Evolutionary conservation across 108 stramenopile genomes (phyloP), one percentile per base, ranked within the genome.

Genomic region (Asterionellopsis glacialis): DNA sequence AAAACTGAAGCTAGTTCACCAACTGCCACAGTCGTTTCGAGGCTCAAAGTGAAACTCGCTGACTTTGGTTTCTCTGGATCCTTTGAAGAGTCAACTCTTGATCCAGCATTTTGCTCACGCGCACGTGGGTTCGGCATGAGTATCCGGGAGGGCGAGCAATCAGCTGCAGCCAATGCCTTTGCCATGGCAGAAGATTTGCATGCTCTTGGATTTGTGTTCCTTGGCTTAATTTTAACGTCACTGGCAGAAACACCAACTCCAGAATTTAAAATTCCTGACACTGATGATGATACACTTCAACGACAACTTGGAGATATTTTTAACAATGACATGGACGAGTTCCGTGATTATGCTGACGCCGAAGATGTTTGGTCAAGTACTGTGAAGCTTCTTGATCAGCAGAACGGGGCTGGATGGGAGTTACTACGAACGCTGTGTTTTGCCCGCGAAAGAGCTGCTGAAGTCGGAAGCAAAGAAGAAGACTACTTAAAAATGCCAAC

Each of bases 211-310:
- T 88, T 91, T 74, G 90, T 91, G 10, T 81, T 86, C 49, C 56
- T 88, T 7, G 83, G 74, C 5, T 52, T 91, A 55, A 58, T 91
- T 15, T 76, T 91, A 22, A 77, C 82, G 1, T 73, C 81, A 11
- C 71, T 91, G 26, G 84, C 85, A 25, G 87, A 88, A 21, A 60
- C 80, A 24, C 75, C 82, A 12, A 70, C 57, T 11, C 56, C 69
- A 21, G 51, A 73, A 4, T 39, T 25, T 51, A 57, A 22, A 19
- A 74, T 91, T 69, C 90, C 90, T 3, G 57, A 78, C 2, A 87
- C 87, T 4, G 87, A 91, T 50, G 90, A 91, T 70, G 90, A 91
- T 76, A 86, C 78, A 3, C 64, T 84, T 53, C 90, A 88, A 71
- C 69, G 86, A 59, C 59, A 88, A 14, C 73, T 88, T 51, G 63